These are phyloP conservation scores for Allium cepa DNA, from an alignment of 106 monocot species.

Conservation along the genomic window DNA sequence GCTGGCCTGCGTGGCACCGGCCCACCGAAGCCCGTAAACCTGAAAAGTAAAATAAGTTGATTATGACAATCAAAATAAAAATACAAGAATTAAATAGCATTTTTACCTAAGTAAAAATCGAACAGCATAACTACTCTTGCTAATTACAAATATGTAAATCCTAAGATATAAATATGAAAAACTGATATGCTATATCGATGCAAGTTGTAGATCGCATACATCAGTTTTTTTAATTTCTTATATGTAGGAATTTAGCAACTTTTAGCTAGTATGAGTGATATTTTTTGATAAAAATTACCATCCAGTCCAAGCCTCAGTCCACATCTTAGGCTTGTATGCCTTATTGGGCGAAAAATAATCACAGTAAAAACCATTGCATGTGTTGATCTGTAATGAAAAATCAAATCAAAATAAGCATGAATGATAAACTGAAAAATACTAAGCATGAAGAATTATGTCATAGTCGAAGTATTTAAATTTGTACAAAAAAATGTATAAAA, in stretches of 20 bases:
- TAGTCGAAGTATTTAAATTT: not conserved
- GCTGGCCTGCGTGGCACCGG: conserved; percentile 78
- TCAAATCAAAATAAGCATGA: conserved; percentile 44
- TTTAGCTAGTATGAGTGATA: not conserved
- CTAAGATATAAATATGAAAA: not conserved
- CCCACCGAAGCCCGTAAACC: conserved; percentile 89
- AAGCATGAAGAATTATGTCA: not conserved
- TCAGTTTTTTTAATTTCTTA: not conserved
- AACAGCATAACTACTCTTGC: too few species aligned
- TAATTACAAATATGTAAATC: not conserved
- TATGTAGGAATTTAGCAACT: not conserved
- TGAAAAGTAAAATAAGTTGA: conserved; percentile 2
- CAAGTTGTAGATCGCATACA: not conserved
- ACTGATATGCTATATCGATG: not conserved
- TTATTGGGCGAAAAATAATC: conserved; percentile 80
- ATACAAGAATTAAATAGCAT: too few species aligned
- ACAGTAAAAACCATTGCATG: conserved; percentile 92
- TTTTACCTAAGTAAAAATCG: too few species aligned
- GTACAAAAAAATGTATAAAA: not conserved
- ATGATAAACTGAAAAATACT: conserved; percentile 1
- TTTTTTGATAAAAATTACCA: conserved; percentile 35
- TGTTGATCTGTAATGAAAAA: conserved; percentile 56
- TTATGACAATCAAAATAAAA: too few species aligned
- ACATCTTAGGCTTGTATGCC: conserved; percentile 83
- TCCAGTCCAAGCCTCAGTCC: conserved; percentile 95